These are phyloP conservation scores for Fraxinus quadrangulata DNA, from an alignment of 257 asterid genomes.

Conservation along the genomic window DNA sequence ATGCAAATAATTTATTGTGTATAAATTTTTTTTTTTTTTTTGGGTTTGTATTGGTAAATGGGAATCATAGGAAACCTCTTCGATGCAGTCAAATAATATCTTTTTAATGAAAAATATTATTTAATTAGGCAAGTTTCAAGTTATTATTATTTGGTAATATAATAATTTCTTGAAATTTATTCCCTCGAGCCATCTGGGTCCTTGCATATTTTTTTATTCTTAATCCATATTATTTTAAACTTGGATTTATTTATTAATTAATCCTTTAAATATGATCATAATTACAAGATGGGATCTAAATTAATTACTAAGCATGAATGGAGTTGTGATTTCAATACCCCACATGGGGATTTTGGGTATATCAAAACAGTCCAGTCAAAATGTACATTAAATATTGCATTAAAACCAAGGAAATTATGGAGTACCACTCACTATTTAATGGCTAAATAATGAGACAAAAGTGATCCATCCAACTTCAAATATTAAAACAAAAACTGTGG, in stretches of 20 bases:
- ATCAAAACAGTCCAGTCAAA: background rate
- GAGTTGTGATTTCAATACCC: background rate
- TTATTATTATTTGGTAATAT: too few relatives aligned
- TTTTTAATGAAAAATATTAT: background rate
- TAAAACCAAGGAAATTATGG: background rate
- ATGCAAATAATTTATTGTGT: too few relatives aligned
- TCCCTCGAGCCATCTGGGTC: background rate
- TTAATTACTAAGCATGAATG: background rate
- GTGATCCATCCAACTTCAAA: background rate
- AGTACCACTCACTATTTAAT: background rate
- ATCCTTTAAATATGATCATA: background rate
- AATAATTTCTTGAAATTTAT: background rate
- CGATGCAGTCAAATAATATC: slow-evolving; percentile 10
- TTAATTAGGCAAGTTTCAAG: background rate
- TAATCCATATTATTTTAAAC: background rate
- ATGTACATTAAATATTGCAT: background rate
- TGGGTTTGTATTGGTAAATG: background rate
- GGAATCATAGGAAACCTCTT: slow-evolving; percentile 20
- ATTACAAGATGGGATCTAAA: slow-evolving; percentile 1
- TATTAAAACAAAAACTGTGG: too few relatives aligned
- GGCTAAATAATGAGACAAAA: background rate
- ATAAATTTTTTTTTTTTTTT: too few relatives aligned
- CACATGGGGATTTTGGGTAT: background rate
- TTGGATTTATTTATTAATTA: background rate
- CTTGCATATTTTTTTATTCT: too few relatives aligned